A percentile compares a stretch with the other conserved stretches of the same genome.
Conservation (phyloP, 208 protist genomes). For the Trypanosoma grayi region DNA sequence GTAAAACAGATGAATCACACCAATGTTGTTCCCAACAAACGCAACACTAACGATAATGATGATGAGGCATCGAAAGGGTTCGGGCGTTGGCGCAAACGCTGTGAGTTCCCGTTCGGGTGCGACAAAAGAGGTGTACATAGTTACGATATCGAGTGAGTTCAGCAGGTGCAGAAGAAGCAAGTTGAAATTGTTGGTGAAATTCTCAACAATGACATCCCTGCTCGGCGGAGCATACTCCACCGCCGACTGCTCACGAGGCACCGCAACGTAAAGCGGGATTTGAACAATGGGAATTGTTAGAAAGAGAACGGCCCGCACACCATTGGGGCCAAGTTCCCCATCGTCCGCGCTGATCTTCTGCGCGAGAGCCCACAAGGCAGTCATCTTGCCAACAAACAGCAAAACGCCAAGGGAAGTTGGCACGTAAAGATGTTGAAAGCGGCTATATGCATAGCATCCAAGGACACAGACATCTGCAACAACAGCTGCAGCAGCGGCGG, state of each 20-base stretch:
- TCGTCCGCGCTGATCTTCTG: neutral
- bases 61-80: conserved; percentile 18
- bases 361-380: conserved; percentile 6
- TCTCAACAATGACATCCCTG: conserved; percentile 13
- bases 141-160: conserved; percentile 22
- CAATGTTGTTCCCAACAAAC: conserved; percentile 23
- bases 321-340: neutral
- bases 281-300: conserved; percentile 24
- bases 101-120: neutral
- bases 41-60: conserved; percentile 13
- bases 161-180: conserved; percentile 23
- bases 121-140: conserved; percentile 20
- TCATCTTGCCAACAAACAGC: conserved; percentile 16
- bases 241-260: neutral
- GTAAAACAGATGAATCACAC: conserved; percentile 25
- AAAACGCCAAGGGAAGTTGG: conserved; percentile 5
- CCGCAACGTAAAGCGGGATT: conserved; percentile 20
- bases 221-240: neutral
- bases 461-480: conserved; percentile 9
- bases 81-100: neutral
- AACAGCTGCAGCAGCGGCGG: neutral
- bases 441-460: neutral
- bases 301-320: conserved; percentile 8
- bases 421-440: conserved; percentile 1
- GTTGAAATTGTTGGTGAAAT: conserved; percentile 28